Evolutionary conservation across 2,329 filamentous ascomycete species (phyloP).

Genomic region (Fusarium piperis): DNA sequence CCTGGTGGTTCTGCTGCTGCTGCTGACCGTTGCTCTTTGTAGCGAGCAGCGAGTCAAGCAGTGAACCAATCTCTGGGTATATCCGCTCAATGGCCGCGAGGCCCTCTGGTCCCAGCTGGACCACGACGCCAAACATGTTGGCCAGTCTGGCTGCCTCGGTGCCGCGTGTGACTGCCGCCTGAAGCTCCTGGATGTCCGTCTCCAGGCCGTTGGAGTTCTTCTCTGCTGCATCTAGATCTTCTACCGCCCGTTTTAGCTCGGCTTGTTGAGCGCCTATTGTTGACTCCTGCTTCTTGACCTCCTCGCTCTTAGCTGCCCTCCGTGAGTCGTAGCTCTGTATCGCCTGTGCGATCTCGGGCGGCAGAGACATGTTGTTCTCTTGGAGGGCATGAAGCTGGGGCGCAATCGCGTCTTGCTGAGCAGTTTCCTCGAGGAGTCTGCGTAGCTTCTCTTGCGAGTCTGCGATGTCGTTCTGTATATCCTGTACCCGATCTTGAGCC

Average conservation of each 20-base stretch:
- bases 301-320: slow-evolving; percentile 39
- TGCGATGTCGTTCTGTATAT: slow-evolving; percentile 35
- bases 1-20: slow-evolving; percentile 25
- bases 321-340: slow-evolving; percentile 40
- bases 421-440: slow-evolving; percentile 36
- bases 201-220: slow-evolving; percentile 31
- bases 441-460: slow-evolving; percentile 29
- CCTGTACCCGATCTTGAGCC: slow-evolving; percentile 29
- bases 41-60: slow-evolving; percentile 38
- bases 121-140: slow-evolving; percentile 41
- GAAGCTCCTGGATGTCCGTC: slow-evolving; percentile 38
- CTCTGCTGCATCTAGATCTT: slow-evolving; percentile 32
- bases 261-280: slow-evolving; percentile 31
- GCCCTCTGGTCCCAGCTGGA: slow-evolving; percentile 40
- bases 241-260: slow-evolving; percentile 28
- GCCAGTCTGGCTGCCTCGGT: slow-evolving; percentile 39
- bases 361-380: slow-evolving; percentile 41
- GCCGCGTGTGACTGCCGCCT: slow-evolving; percentile 33
- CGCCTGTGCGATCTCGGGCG: slow-evolving; percentile 41
- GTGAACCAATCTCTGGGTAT: slow-evolving; percentile 44
- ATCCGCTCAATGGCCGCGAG: slow-evolving; percentile 41
- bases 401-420: slow-evolving; percentile 37
- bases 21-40: slow-evolving; percentile 25
- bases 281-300: slow-evolving; percentile 39
- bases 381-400: slow-evolving; percentile 42